Conservation (phyloP, 2,329 filamentous ascomycete genomes). For the Zarea fungicola region DNA sequence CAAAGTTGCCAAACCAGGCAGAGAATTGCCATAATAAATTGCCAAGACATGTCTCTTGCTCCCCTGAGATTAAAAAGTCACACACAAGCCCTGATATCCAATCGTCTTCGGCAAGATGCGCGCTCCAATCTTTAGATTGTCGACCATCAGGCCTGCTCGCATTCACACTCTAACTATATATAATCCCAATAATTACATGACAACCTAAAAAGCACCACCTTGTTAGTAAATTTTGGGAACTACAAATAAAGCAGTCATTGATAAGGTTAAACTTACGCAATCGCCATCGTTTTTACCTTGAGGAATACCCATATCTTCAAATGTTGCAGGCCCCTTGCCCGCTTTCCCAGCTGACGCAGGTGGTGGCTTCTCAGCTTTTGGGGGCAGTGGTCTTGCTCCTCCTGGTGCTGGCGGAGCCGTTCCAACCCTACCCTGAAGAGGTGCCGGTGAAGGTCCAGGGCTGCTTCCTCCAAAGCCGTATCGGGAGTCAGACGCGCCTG, state of each 20-base stretch:
- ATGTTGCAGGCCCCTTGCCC: constrained; percentile 81
- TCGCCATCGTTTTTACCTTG: constrained; percentile 77
- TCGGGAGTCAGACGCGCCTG: constrained; percentile 16
- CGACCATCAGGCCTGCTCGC: no score
- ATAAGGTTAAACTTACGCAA: constrained; percentile 74
- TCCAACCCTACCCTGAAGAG: constrained; percentile 27
- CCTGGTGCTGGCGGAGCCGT: constrained; percentile 35
- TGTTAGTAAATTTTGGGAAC: not conserved
- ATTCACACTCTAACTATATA: not conserved
- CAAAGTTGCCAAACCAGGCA: no score
- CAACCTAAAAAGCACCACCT: not conserved
- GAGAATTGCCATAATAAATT: no score
- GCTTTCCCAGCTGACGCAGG: constrained; percentile 33
- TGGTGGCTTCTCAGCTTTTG: constrained; percentile 17
- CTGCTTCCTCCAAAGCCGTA: constrained; percentile 18
- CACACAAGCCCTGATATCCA: not conserved
- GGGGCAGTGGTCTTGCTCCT: constrained; percentile 18
- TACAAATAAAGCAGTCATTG: no score
- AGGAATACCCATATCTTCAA: constrained; percentile 97
- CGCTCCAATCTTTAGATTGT: not conserved
- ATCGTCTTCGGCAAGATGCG: constrained; percentile 2
- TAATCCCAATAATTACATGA: constrained; percentile 6
- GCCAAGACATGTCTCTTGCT: no score
- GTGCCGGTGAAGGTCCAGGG: constrained; percentile 6
- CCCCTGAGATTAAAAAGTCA: no score